These are phyloP conservation scores for Macaranga tanarius DNA, from an alignment of 441 rosid species.

Conservation along the genomic window DNA sequence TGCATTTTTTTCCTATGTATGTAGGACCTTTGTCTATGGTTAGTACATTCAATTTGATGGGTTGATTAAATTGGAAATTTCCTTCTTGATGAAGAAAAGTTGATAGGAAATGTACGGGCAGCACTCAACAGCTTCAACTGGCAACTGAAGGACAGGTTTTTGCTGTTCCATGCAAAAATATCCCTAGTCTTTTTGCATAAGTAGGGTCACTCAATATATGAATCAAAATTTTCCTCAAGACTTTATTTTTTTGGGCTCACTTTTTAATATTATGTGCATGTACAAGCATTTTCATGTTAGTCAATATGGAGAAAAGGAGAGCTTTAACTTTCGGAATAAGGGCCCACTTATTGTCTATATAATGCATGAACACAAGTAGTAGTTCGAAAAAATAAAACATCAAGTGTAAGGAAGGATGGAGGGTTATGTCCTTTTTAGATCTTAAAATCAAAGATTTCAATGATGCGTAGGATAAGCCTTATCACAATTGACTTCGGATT, in stretches of 20 bases:
- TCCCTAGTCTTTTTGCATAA: not conserved
- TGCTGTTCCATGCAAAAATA: not conserved
- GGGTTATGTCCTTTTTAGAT: not conserved
- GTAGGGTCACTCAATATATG: constrained; percentile 1
- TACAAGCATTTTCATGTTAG: too few species aligned
- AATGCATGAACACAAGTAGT: too few species aligned
- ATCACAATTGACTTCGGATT: too few species aligned
- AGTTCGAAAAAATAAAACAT: not conserved
- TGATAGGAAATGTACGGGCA: too few species aligned
- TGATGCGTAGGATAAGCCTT: too few species aligned
- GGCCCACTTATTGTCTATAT: not conserved
- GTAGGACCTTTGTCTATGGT: not conserved
- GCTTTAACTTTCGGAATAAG: not conserved
- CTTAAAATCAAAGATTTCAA: not conserved
- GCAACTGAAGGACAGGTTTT: not conserved
- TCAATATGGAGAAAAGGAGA: not conserved
- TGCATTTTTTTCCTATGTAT: too few species aligned
- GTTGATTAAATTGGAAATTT: not conserved
- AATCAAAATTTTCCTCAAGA: not conserved
- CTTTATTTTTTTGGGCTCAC: not conserved
- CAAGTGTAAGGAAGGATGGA: not conserved
- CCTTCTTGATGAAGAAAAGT: constrained; percentile 8
- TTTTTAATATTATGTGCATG: not conserved
- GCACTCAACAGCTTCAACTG: not conserved
- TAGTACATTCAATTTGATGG: not conserved